A percentile compares a stretch with the other conserved stretches of the same genome.
Evolutionary conservation across 345 rosid species (phyloP).

Genomic region (Melastoma malabathricum): DNA sequence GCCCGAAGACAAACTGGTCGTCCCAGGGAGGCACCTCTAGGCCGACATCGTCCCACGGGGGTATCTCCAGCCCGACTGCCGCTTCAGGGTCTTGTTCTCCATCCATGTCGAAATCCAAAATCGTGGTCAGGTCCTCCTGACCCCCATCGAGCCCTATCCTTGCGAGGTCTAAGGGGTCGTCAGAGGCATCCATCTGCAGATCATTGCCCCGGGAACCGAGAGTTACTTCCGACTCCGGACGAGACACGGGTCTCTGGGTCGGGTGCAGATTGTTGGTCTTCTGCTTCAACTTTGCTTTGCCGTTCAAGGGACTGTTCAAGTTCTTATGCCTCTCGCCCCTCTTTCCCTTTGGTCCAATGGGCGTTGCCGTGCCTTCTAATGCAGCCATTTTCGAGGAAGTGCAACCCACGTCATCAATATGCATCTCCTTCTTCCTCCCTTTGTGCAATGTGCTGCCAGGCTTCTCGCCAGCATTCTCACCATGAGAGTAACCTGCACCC

Average conservation of each 20-base stretch:
- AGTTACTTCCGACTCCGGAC: conserved; percentile 8
- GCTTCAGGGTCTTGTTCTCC: conserved; percentile 30
- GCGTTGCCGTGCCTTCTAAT: conserved; percentile 21
- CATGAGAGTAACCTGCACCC: conserved; percentile 8
- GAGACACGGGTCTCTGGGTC: conserved; percentile 16
- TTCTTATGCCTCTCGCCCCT: conserved; percentile 45
- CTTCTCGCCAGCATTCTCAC: conserved; percentile 11
- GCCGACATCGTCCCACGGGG: conserved; percentile 83
- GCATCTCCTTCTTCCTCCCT: conserved; percentile 45
- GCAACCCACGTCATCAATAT: conserved; percentile 41
- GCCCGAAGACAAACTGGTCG: background rate
- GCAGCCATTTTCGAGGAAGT: conserved; percentile 21
- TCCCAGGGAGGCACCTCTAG: background rate
- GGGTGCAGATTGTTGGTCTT: conserved; percentile 35
- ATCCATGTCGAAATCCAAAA: conserved; percentile 36
- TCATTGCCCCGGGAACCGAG: background rate
- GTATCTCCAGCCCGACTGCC: conserved; percentile 32
- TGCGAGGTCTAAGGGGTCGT: conserved; percentile 16
- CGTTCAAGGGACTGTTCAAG: conserved; percentile 14
- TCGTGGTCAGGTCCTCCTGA: conserved; percentile 24
- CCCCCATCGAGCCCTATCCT: conserved; percentile 20
- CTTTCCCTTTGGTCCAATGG: conserved; percentile 45
- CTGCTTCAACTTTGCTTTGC: conserved; percentile 11
- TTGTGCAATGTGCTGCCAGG: conserved; percentile 25
- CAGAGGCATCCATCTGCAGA: conserved; percentile 5